These are phyloP conservation scores for Lasiosphaeris hirsuta DNA, from an alignment of 495 filamentous ascomycete species.

Conservation along the genomic window DNA sequence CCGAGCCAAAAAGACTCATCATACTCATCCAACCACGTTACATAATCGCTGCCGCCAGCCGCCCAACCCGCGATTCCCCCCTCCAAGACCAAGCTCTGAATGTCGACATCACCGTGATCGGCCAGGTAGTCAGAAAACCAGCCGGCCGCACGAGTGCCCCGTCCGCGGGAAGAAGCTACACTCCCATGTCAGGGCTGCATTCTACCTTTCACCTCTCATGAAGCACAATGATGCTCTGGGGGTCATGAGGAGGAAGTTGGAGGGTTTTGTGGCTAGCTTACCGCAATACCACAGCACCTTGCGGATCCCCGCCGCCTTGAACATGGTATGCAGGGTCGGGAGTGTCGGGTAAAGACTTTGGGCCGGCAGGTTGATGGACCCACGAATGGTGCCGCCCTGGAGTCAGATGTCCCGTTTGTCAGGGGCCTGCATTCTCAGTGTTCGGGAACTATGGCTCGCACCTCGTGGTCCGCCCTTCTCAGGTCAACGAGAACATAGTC, in stretches of 20 bases:
- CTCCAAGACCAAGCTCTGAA: constrained; percentile 55
- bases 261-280: constrained; percentile 25
- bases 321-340: constrained; percentile 53
- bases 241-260: too few relatives aligned
- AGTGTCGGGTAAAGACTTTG: constrained; percentile 61
- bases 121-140: constrained; percentile 66
- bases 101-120: constrained; percentile 37
- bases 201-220: neutral
- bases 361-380: constrained; percentile 68
- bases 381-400: constrained; percentile 65
- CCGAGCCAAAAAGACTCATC: constrained; percentile 47
- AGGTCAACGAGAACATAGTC: constrained; percentile 6
- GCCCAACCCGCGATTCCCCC: constrained; percentile 68
- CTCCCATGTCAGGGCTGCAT: too few relatives aligned
- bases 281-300: constrained; percentile 68
- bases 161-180: constrained; percentile 60
- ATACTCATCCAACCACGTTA: constrained; percentile 57
- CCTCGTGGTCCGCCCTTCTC: neutral
- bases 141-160: constrained; percentile 57
- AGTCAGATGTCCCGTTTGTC: too few relatives aligned
- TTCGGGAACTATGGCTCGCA: neutral
- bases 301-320: constrained; percentile 46
- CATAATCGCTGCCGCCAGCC: constrained; percentile 51
- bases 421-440: neutral
- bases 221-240: neutral